A percentile compares a stretch with the other conserved stretches of the same genome.
Conservation (phyloP, 2,329 filamentous ascomycete species). For the Sporothrix schenckii region DNA sequence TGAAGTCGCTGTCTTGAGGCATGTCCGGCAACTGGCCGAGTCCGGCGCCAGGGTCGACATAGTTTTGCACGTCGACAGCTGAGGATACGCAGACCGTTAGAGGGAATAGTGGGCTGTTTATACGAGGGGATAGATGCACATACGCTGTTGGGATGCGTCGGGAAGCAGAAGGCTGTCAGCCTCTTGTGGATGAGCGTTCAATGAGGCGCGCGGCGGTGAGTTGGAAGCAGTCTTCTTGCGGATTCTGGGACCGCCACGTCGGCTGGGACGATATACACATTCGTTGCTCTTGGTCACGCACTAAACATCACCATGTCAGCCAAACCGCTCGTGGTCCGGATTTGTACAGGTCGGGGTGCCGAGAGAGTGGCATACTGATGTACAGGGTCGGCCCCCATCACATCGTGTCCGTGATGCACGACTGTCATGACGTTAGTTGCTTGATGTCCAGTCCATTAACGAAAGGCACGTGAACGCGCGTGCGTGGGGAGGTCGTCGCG, state of each 20-base stretch:
- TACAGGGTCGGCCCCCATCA: slow-evolving; percentile 36
- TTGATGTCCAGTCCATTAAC: background rate
- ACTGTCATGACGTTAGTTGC: slow-evolving; percentile 38
- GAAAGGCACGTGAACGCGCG: background rate
- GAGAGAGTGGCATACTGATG: slow-evolving; percentile 31
- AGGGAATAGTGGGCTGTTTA: background rate
- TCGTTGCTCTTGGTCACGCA: slow-evolving; percentile 48
- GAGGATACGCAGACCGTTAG: background rate
- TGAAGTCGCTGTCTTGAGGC: slow-evolving; percentile 52
- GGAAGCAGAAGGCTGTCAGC: slow-evolving; percentile 40
- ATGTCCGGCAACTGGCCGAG: slow-evolving; percentile 52
- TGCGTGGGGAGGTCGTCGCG: background rate
- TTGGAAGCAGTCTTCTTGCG: slow-evolving; percentile 46
- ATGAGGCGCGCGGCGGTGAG: slow-evolving; percentile 36
- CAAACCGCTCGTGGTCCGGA: background rate
- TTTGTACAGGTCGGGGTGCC: background rate
- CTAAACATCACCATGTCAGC: slow-evolving; percentile 37
- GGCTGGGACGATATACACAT: slow-evolving; percentile 50
- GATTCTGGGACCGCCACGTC: slow-evolving; percentile 50
- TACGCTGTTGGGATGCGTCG: slow-evolving; percentile 23
- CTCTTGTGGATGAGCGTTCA: slow-evolving; percentile 31
- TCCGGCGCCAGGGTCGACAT: slow-evolving; percentile 53
- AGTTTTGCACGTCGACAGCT: slow-evolving; percentile 46
- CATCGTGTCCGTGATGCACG: slow-evolving; percentile 38
- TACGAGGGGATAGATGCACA: background rate